Conservation (phyloP, 1,284 basidiomycete genomes). For the Schizophyllum amplum region DNA sequence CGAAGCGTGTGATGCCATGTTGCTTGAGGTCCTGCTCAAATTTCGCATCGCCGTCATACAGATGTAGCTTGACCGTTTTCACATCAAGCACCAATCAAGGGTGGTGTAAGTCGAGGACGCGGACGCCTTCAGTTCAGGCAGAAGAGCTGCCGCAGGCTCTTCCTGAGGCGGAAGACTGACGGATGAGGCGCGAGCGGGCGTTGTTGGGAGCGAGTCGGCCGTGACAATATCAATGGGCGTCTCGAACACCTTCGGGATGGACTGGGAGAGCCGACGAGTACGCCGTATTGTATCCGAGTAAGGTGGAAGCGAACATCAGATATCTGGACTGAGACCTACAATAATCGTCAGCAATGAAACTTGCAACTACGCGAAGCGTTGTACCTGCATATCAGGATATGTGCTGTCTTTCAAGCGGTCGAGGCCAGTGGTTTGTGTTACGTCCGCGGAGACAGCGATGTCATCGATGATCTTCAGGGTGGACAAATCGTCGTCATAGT, state of each 20-base stretch:
- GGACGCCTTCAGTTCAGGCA: slow-evolving; percentile 45
- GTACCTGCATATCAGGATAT: slow-evolving; percentile 70
- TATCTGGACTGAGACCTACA: slow-evolving; percentile 66
- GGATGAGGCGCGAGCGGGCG: slow-evolving; percentile 6
- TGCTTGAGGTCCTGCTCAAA: slow-evolving; percentile 58
- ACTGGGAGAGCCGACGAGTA: slow-evolving; percentile 69
- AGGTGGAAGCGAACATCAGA: slow-evolving; percentile 88
- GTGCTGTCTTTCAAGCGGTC: slow-evolving; percentile 42
- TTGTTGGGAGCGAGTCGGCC: slow-evolving; percentile 17
- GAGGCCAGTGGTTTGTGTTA: slow-evolving; percentile 54
- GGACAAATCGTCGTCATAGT: slow-evolving; percentile 38
- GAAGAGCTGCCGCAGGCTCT: slow-evolving; percentile 33
- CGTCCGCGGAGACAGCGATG: slow-evolving; percentile 70
- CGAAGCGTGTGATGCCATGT: slow-evolving; percentile 82
- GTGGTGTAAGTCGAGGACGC: slow-evolving; percentile 36
- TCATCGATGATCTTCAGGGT: slow-evolving; percentile 89
- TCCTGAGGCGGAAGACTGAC: slow-evolving; percentile 4
- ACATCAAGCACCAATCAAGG: slow-evolving; percentile 77
- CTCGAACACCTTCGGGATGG: slow-evolving; percentile 67
- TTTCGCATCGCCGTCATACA: slow-evolving; percentile 74
- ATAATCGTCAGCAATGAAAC: slow-evolving; percentile 5
- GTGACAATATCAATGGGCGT: slow-evolving; percentile 29
- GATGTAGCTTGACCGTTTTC: slow-evolving; percentile 76
- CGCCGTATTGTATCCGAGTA: slow-evolving; percentile 87
- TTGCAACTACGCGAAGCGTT: too few relatives aligned